These are phyloP conservation scores for Jackrogersella minutella DNA, from an alignment of 495 filamentous ascomycete species.

Conservation along the genomic window DNA sequence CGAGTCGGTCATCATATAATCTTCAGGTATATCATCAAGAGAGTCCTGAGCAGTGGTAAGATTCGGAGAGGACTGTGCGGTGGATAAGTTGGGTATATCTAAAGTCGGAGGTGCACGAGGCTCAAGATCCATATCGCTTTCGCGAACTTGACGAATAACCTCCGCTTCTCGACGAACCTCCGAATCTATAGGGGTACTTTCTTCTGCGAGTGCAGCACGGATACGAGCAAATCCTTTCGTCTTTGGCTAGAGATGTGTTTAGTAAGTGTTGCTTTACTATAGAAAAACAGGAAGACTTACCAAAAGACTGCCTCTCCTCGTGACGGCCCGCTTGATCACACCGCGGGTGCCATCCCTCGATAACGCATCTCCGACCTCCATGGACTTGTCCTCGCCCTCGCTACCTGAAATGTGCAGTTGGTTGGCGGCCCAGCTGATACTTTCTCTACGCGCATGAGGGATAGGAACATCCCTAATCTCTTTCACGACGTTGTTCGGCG, in stretches of 20 bases:
- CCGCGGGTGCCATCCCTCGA: conserved; percentile 57
- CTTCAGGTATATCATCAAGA: conserved; percentile 67
- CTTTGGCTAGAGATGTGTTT: conserved; percentile 69
- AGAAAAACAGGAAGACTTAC: conserved; percentile 57
- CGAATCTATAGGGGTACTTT: conserved; percentile 83
- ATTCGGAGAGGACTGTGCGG: conserved; percentile 62
- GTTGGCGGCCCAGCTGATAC: conserved; percentile 84
- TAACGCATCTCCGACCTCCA: conserved; percentile 56
- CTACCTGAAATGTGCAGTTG: conserved; percentile 84
- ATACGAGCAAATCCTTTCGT: conserved; percentile 94
- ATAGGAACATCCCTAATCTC: conserved; percentile 47
- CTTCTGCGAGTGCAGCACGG: conserved; percentile 85
- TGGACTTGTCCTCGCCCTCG: conserved; percentile 79
- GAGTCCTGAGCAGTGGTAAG: conserved; percentile 52
- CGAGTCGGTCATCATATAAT: conserved; percentile 66
- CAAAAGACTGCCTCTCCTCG: conserved; percentile 85
- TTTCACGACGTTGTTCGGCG: conserved; percentile 49
- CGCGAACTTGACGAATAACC: conserved; percentile 91
- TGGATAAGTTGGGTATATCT: conserved; percentile 45
- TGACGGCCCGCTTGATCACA: conserved; percentile 75
- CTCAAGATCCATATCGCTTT: conserved; percentile 67
- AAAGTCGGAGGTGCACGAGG: conserved; percentile 39
- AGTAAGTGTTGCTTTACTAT: conserved; percentile 9
- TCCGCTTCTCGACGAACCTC: conserved; percentile 93
- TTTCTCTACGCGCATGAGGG: conserved; percentile 74